These are phyloP conservation scores for Arachis stenosperma DNA, from an alignment of 306 rosid genomes.

Conservation along the genomic window DNA sequence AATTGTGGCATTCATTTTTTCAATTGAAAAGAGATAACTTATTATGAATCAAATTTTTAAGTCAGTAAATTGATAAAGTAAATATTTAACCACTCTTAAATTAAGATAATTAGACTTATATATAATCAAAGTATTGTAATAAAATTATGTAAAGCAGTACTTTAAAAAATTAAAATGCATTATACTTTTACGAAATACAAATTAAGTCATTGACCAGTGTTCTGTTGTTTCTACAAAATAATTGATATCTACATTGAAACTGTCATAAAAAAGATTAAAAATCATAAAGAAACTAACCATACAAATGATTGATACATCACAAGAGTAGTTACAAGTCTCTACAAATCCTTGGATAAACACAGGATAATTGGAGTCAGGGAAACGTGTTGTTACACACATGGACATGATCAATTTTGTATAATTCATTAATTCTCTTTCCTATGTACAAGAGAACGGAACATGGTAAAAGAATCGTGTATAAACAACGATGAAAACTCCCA, in stretches of 20 bases:
- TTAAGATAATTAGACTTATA: too few relatives aligned
- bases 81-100: too few relatives aligned
- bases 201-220: too few relatives aligned
- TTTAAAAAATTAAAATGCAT: too few relatives aligned
- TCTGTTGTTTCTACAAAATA: neutral
- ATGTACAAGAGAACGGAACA: slow-evolving; percentile 61
- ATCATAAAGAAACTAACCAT: neutral
- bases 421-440: slow-evolving; percentile 40
- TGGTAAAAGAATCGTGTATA: slow-evolving; percentile 33
- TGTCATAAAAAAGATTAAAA: slow-evolving; percentile 22
- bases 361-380: neutral
- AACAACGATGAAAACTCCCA: slow-evolving; percentile 40
- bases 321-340: slow-evolving; percentile 45
- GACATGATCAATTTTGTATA: slow-evolving; percentile 5
- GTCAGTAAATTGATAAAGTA: too few relatives aligned
- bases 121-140: too few relatives aligned
- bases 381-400: too few relatives aligned
- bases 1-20: too few relatives aligned
- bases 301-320: slow-evolving; percentile 28
- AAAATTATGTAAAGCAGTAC: too few relatives aligned
- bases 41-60: too few relatives aligned
- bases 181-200: too few relatives aligned
- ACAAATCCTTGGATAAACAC: slow-evolving; percentile 39
- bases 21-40: too few relatives aligned
- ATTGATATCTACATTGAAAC: slow-evolving; percentile 18